Conservation (phyloP, 2,329 filamentous ascomycete species). For the Ceratocystis harringtonii region DNA sequence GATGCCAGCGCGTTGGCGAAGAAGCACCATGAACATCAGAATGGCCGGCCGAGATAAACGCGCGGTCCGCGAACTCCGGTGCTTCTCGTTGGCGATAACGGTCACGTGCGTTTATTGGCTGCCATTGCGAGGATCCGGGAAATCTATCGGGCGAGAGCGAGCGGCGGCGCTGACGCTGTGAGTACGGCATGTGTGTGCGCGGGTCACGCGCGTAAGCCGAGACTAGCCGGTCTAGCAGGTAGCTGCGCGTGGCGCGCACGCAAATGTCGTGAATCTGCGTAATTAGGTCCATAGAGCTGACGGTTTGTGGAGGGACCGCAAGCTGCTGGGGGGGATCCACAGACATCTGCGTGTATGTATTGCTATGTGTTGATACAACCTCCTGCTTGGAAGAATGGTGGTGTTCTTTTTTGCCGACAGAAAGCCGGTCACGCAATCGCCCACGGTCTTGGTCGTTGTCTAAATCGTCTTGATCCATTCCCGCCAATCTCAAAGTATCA, state of each 20-base stretch:
- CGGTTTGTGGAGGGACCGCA: neutral
- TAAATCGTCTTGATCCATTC: neutral
- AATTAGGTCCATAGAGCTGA: constrained; percentile 7
- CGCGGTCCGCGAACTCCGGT: neutral
- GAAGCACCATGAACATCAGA: neutral
- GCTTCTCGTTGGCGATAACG: constrained; percentile 6
- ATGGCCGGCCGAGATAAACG: neutral
- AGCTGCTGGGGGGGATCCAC: neutral
- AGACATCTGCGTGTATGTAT: neutral
- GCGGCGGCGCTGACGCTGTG: constrained; percentile 1
- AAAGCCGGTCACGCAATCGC: neutral
- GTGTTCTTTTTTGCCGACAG: neutral
- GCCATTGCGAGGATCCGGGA: neutral
- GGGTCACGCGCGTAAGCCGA: constrained; percentile 19
- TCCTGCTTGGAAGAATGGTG: neutral
- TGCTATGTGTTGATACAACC: neutral
- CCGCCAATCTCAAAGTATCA: neutral
- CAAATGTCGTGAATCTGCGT: constrained; percentile 20
- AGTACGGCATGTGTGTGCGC: constrained; percentile 3
- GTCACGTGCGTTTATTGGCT: neutral
- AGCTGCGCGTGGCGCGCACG: constrained; percentile 19
- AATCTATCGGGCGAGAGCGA: constrained; percentile 4
- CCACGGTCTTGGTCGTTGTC: neutral
- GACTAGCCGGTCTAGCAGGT: constrained; percentile 19
- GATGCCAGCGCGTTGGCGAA: neutral